Conservation (phyloP, 306 rosid genomes). For the Vicia sativa region DNA sequence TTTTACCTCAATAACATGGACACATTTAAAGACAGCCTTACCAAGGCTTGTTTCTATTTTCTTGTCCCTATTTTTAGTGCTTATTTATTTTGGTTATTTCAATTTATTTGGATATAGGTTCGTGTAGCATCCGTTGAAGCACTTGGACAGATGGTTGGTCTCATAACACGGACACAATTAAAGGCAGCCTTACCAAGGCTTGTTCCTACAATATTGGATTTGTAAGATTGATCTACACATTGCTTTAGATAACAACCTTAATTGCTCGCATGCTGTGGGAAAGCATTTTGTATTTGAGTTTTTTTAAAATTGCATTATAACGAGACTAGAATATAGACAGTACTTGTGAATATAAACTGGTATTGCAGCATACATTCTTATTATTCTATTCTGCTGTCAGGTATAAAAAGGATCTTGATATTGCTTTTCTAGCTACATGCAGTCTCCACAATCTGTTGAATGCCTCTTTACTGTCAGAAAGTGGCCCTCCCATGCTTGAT, state of each 20-base stretch:
- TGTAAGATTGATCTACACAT: slow-evolving; percentile 60
- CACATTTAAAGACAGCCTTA: slow-evolving; percentile 82
- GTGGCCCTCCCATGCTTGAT: slow-evolving; percentile 97
- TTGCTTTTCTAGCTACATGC: slow-evolving; percentile 77
- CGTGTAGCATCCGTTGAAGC: slow-evolving; percentile 88
- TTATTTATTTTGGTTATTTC: slow-evolving; percentile 31
- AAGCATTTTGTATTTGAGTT: slow-evolving; percentile 27
- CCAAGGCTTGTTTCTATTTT: slow-evolving; percentile 76
- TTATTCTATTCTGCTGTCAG: slow-evolving; percentile 51
- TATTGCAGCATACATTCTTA: slow-evolving; percentile 24
- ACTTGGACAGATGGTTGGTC: slow-evolving; percentile 92
- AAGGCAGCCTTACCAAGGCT: slow-evolving; percentile 90
- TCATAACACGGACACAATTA: slow-evolving; percentile 76
- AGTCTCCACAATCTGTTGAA: slow-evolving; percentile 86
- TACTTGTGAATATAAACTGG: slow-evolving; percentile 26
- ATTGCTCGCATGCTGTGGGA: slow-evolving; percentile 18
- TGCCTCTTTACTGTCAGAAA: slow-evolving; percentile 79
- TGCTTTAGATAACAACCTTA: slow-evolving; percentile 29
- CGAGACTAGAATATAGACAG: slow-evolving; percentile 17
- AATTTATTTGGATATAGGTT: slow-evolving; percentile 54
- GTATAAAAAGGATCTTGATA: slow-evolving; percentile 85
- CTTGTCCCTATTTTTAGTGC: slow-evolving; percentile 20
- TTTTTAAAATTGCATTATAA: slow-evolving; percentile 26
- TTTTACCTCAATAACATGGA: slow-evolving; percentile 51
- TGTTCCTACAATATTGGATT: slow-evolving; percentile 88